Evolutionary conservation across 371 early-diverging fungal species (phyloP).

Genomic region (Mycotypha africana): DNA sequence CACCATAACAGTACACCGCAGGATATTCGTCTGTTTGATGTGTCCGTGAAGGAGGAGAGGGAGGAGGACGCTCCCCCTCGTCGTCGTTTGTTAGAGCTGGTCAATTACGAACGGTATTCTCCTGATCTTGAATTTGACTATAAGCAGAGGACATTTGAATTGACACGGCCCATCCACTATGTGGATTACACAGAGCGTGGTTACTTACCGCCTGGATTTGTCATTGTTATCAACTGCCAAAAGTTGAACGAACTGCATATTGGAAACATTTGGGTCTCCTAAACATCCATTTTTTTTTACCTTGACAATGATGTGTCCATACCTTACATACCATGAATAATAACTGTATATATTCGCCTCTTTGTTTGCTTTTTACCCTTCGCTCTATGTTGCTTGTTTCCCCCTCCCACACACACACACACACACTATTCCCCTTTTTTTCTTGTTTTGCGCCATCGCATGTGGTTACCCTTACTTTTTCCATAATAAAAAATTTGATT

Average conservation of each 20-base stretch:
- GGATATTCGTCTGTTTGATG: conserved; percentile 2
- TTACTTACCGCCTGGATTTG: background rate
- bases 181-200: background rate
- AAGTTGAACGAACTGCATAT: conserved; percentile 2
- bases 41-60: background rate
- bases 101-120: conserved; percentile 1
- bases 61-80: background rate
- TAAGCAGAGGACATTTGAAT: conserved; percentile 5
- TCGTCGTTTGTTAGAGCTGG: conserved; percentile 3
- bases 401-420: no score
- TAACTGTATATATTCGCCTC: no score
- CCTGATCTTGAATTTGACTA: conserved; percentile 4
- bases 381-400: no score
- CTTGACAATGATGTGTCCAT: no score
- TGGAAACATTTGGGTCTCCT: conserved; percentile 7
- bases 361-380: no score
- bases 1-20: background rate
- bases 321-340: no score
- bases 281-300: no score
- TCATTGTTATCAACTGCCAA: conserved; percentile 9
- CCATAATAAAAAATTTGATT: no score
- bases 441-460: no score
- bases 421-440: no score
- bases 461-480: no score
- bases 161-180: conserved; percentile 3